Percentiles rank a stretch among this genome's conserved stretches.
phyloP scores from a whole-genome alignment of 768 basidiomycete genomes.

The Termitomyces sp. region DNA sequence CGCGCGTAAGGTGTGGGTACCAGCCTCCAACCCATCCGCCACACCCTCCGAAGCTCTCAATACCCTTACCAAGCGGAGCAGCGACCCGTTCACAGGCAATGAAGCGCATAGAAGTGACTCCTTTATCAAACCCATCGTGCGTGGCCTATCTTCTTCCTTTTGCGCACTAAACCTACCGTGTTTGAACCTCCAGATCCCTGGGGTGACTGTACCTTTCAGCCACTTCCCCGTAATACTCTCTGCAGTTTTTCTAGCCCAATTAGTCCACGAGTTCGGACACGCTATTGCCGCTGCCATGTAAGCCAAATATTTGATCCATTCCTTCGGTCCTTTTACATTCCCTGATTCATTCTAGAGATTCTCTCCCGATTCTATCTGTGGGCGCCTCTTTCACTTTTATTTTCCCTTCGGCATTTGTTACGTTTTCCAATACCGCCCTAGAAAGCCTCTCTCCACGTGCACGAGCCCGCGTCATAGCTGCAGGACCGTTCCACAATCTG shows the following conservation, averaged over 20 bases:
- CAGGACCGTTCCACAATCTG: constrained; percentile 80
- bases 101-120: not conserved
- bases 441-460: constrained; percentile 36
- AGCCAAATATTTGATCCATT: constrained; percentile 20
- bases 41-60: not conserved
- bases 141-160: constrained; percentile 12
- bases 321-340: not conserved
- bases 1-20: constrained; percentile 1
- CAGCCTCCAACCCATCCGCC: not conserved
- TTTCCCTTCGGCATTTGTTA: constrained; percentile 74
- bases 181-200: constrained; percentile 59
- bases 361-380: constrained; percentile 55
- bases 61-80: constrained; percentile 6
- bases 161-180: not conserved
- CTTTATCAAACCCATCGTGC: constrained; percentile 29
- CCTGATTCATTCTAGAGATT: constrained; percentile 43
- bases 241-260: constrained; percentile 59
- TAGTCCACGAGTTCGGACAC: constrained; percentile 82
- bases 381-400: constrained; percentile 60
- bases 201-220: constrained; percentile 71
- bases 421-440: constrained; percentile 44
- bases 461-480: constrained; percentile 61
- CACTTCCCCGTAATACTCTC: constrained; percentile 66
- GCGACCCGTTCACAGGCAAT: not conserved
- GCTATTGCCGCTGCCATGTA: constrained; percentile 73